phyloP scores from a whole-genome alignment of 805 yeast genomes.

The Saccharomycopsis javanensis region DNA sequence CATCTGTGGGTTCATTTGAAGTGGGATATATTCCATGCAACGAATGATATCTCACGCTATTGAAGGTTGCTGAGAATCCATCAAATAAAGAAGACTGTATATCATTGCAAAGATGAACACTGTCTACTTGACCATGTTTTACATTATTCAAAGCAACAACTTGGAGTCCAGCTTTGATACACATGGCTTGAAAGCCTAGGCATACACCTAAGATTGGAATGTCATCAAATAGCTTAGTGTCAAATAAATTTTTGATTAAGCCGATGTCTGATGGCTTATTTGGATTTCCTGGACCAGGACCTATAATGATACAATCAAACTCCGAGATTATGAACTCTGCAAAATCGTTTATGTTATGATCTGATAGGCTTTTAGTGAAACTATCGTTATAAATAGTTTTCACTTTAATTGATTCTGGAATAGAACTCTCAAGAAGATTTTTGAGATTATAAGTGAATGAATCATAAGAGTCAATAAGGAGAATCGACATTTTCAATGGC shows the following conservation, averaged over 20 bases:
- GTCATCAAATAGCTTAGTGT: conserved; percentile 12
- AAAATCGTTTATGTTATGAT: conserved; percentile 31
- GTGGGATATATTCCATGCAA: conserved; percentile 44
- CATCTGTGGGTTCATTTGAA: conserved; percentile 59
- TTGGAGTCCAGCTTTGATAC: conserved; percentile 47
- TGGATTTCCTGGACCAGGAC: conserved; percentile 98
- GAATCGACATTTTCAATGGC: conserved; percentile 36
- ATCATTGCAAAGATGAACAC: conserved; percentile 25
- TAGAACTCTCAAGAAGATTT: conserved; percentile 44
- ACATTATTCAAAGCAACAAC: conserved; percentile 47
- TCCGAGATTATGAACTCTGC: conserved; percentile 31
- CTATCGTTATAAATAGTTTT: conserved; percentile 57
- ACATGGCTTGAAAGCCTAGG: conserved; percentile 81
- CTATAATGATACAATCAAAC: conserved; percentile 73
- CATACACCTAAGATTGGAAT: conserved; percentile 86
- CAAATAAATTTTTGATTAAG: conserved; percentile 1
- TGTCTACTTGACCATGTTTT: conserved; percentile 79
- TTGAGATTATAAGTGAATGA: conserved; percentile 83
- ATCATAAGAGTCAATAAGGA: conserved; percentile 87
- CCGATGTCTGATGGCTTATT: conserved; percentile 36
- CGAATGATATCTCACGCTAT: conserved; percentile 86
- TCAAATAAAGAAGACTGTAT: conserved; percentile 27
- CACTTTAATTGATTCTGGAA: conserved; percentile 35
- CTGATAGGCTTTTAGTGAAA: conserved; percentile 31
- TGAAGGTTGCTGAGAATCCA: conserved; percentile 36